Evolutionary conservation across 1,139 yeast species (phyloP).

Genomic region (Debaryomyces sp.): DNA sequence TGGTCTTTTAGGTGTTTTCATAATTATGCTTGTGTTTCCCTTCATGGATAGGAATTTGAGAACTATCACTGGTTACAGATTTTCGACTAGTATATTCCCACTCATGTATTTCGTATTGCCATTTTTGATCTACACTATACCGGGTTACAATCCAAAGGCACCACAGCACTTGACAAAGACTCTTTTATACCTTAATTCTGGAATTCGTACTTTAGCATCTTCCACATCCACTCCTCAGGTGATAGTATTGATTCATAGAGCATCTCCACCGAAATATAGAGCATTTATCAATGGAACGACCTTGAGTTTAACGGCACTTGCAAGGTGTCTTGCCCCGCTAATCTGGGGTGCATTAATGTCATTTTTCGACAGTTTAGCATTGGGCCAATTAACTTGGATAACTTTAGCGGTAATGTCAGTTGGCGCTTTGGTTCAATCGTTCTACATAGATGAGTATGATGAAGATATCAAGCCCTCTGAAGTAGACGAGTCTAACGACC

Average conservation of each 20-base stretch:
- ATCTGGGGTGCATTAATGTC: constrained; percentile 62
- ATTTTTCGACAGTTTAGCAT: constrained; percentile 40
- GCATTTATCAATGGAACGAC: constrained; percentile 55
- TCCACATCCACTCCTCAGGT: constrained; percentile 45
- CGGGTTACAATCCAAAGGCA: constrained; percentile 28
- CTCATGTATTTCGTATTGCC: constrained; percentile 53
- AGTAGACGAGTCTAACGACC: neutral
- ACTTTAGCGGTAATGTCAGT: constrained; percentile 39
- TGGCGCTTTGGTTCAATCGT: constrained; percentile 34
- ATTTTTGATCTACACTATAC: constrained; percentile 46
- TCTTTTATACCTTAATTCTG: constrained; percentile 29
- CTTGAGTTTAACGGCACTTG: constrained; percentile 52
- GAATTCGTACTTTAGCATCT: constrained; percentile 31
- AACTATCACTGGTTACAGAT: constrained; percentile 47
- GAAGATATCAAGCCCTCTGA: constrained; percentile 15
- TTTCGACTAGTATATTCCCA: constrained; percentile 47
- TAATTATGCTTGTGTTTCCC: constrained; percentile 57
- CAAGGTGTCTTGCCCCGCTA: constrained; percentile 62
- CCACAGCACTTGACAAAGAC: constrained; percentile 26
- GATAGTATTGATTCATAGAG: constrained; percentile 48
- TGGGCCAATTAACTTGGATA: constrained; percentile 58
- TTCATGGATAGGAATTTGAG: constrained; percentile 52
- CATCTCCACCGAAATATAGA: constrained; percentile 50
- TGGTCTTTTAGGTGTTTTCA: constrained; percentile 57
- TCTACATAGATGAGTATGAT: constrained; percentile 37